Evolutionary conservation across 345 rosid species (phyloP).

Genomic region (Leavenworthia alabamica): DNA sequence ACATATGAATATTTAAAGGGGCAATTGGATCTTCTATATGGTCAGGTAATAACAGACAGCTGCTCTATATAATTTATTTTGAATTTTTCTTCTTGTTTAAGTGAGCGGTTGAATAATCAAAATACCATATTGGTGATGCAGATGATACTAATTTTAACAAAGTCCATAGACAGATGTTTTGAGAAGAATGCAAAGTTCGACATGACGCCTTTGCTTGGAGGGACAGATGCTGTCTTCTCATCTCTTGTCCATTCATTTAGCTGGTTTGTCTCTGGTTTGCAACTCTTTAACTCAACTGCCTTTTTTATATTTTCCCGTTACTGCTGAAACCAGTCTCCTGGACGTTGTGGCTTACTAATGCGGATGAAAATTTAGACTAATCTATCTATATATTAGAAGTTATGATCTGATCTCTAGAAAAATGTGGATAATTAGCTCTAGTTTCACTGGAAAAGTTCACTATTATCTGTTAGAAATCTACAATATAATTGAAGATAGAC

Average conservation of each 20-base stretch:
- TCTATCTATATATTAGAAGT: not conserved
- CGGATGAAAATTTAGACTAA: not conserved
- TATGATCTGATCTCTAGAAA: not conserved
- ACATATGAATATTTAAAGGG: conserved; percentile 80
- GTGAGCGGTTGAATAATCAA: not conserved
- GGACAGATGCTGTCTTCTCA: conserved; percentile 96
- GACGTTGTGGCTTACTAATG: not conserved
- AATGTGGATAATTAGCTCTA: not conserved
- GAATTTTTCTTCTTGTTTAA: not conserved
- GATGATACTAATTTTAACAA: conserved; percentile 96
- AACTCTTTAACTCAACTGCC: not conserved
- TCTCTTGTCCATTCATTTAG: conserved; percentile 92
- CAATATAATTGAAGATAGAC: not conserved
- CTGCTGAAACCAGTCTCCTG: conserved; percentile 1
- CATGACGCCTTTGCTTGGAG: conserved; percentile 97
- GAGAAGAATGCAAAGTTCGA: conserved; percentile 97
- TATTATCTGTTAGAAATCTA: not conserved
- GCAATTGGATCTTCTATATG: conserved; percentile 90
- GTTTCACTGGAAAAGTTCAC: not conserved
- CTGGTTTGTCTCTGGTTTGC: conserved; percentile 58
- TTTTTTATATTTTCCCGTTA: not conserved
- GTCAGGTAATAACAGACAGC: conserved; percentile 59
- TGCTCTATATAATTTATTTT: not conserved
- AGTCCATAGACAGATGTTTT: conserved; percentile 89
- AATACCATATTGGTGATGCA: conserved; percentile 38